Conservation (phyloP, 2,329 filamentous ascomycete species). For the Pseudogymnoascus sp. region DNA sequence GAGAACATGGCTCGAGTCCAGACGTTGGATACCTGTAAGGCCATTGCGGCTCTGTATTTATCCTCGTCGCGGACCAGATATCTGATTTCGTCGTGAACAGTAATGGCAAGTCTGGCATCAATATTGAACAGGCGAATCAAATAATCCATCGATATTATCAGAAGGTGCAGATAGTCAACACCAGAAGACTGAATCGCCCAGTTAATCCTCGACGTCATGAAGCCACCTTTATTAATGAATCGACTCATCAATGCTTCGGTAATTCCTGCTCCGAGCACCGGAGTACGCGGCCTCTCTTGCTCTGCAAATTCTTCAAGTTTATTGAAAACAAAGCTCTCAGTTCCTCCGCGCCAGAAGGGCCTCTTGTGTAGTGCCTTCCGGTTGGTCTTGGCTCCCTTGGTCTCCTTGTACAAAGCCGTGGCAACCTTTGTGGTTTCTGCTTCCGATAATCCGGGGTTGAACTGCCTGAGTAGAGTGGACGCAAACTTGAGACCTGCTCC, state of each 20-base stretch:
- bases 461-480: constrained; percentile 79
- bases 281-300: constrained; percentile 81
- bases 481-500: constrained; percentile 96
- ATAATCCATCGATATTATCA: constrained; percentile 93
- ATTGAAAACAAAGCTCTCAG: constrained; percentile 97
- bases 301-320: constrained; percentile 96
- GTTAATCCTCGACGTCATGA: constrained; percentile 94
- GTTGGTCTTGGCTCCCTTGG: constrained; percentile 80
- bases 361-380: constrained; percentile 62
- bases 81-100: constrained; percentile 94
- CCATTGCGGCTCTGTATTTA: constrained; percentile 83
- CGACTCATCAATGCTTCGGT: constrained; percentile 88
- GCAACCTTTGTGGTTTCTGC: constrained; percentile 68
- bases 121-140: constrained; percentile 78
- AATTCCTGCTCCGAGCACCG: constrained; percentile 87
- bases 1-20: constrained; percentile 98
- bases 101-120: constrained; percentile 76
- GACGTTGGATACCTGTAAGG: constrained; percentile 84
- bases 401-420: constrained; percentile 72
- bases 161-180: constrained; percentile 90
- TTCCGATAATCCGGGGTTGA: constrained; percentile 79
- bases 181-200: constrained; percentile 98
- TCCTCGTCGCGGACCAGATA: constrained; percentile 82
- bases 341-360: constrained; percentile 90
- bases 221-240: constrained; percentile 80